phyloP scores from a whole-genome alignment of 225 moss, liverwort and hornwort genomes.

The Asterella californica region DNA sequence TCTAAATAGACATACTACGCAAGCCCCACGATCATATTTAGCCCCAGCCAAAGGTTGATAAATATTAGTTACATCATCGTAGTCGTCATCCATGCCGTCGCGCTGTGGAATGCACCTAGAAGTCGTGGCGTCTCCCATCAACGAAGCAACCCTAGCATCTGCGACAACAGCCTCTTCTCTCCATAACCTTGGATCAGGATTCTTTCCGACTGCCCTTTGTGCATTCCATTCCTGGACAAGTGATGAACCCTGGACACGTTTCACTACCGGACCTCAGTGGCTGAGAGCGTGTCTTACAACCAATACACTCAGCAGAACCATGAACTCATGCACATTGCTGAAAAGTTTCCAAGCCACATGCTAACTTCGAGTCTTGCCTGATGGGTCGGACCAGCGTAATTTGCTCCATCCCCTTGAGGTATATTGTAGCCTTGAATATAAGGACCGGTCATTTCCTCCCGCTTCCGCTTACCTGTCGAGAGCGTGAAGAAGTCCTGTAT shows the following conservation, averaged over 20 bases:
- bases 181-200: conserved; percentile 43
- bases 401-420: conserved; percentile 77
- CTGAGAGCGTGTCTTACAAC: not conserved
- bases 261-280: not conserved
- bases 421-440: conserved; percentile 50
- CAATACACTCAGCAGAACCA: not conserved
- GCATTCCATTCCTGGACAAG: conserved; percentile 34
- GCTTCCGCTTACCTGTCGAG: conserved; percentile 82
- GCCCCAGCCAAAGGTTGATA: not conserved
- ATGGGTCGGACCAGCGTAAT: conserved; percentile 38
- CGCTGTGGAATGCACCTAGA: conserved; percentile 58
- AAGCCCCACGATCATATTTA: not conserved
- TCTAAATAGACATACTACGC: not conserved
- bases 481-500: conserved; percentile 83
- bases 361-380: conserved; percentile 32
- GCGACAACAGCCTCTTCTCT: conserved; percentile 41
- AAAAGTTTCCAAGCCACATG: not conserved
- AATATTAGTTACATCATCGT: conserved; percentile 61
- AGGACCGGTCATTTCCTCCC: conserved; percentile 59
- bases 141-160: conserved; percentile 45
- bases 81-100: conserved; percentile 88
- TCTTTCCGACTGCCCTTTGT: conserved; percentile 48
- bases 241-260: conserved; percentile 38
- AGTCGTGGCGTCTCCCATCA: conserved; percentile 33
- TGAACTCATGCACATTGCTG: not conserved